Conservation (phyloP, 2,329 filamentous ascomycete species). For the Setomelanomma holmii region DNA sequence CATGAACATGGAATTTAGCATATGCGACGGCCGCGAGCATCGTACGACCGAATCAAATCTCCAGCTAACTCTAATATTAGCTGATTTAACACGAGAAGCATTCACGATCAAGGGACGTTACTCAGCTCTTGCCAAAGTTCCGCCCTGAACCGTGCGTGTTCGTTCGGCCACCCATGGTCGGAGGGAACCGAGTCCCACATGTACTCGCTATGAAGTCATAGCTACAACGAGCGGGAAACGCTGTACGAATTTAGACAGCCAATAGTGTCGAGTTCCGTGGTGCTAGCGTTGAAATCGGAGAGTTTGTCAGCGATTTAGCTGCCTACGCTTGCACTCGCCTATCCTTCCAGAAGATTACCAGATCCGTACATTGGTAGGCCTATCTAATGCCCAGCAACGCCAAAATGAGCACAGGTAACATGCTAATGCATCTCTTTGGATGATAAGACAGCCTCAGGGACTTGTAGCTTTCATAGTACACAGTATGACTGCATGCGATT, state of each 20-base stretch:
- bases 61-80: constrained; percentile 42
- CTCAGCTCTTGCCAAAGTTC: constrained; percentile 40
- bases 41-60: constrained; percentile 28
- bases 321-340: constrained; percentile 23
- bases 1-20: constrained; percentile 15
- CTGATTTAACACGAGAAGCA: constrained; percentile 34
- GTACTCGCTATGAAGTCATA: constrained; percentile 35
- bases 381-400: constrained; percentile 2
- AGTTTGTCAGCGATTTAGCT: constrained; percentile 38
- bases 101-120: constrained; percentile 27
- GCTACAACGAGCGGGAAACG: constrained; percentile 4
- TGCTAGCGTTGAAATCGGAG: constrained; percentile 20
- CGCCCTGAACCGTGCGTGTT: constrained; percentile 18
- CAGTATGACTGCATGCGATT: background rate
- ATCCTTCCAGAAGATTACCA: constrained; percentile 36
- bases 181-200: constrained; percentile 16
- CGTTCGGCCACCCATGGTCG: constrained; percentile 9
- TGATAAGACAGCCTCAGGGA: constrained; percentile 6
- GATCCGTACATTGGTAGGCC: constrained; percentile 10
- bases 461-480: background rate
- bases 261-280: constrained; percentile 11
- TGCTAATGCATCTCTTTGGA: constrained; percentile 22
- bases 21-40: constrained; percentile 15
- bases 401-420: constrained; percentile 23
- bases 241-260: constrained; percentile 26